Conservation (phyloP, 2,329 filamentous ascomycete species). For the Didymella segeticola region DNA sequence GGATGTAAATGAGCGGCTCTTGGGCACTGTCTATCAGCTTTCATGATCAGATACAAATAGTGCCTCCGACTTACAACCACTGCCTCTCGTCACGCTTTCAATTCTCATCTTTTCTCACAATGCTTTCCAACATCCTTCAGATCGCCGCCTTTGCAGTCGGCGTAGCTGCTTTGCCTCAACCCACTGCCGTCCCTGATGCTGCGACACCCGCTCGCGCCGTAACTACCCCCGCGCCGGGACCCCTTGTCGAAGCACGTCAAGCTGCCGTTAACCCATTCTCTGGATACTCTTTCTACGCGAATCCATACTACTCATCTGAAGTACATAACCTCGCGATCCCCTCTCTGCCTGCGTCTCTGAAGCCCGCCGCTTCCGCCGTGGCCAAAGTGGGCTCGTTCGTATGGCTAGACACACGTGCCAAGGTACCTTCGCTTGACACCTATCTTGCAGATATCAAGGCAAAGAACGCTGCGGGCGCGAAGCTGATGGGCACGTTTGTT, state of each 20-base stretch:
- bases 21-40: background rate
- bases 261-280: slow-evolving; percentile 60
- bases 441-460: slow-evolving; percentile 57
- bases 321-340: slow-evolving; percentile 66
- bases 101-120: background rate
- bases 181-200: slow-evolving; percentile 19
- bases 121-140: slow-evolving; percentile 29
- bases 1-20: slow-evolving; percentile 2
- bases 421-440: slow-evolving; percentile 57
- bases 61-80: background rate
- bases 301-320: slow-evolving; percentile 62
- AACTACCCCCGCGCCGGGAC: slow-evolving; percentile 22
- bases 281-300: slow-evolving; percentile 59
- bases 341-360: slow-evolving; percentile 62
- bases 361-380: slow-evolving; percentile 57
- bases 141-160: slow-evolving; percentile 33
- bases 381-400: slow-evolving; percentile 60
- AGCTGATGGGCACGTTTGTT: slow-evolving; percentile 61
- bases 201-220: slow-evolving; percentile 19
- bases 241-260: slow-evolving; percentile 19
- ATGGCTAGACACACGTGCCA: slow-evolving; percentile 60
- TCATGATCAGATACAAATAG: slow-evolving; percentile 4
- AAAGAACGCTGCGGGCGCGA: slow-evolving; percentile 58
- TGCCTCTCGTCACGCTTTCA: background rate
- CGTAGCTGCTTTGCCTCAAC: slow-evolving; percentile 31